These are phyloP conservation scores for Choricystis sp. DNA, from an alignment of 139 green algal species.

Conservation along the genomic window DNA sequence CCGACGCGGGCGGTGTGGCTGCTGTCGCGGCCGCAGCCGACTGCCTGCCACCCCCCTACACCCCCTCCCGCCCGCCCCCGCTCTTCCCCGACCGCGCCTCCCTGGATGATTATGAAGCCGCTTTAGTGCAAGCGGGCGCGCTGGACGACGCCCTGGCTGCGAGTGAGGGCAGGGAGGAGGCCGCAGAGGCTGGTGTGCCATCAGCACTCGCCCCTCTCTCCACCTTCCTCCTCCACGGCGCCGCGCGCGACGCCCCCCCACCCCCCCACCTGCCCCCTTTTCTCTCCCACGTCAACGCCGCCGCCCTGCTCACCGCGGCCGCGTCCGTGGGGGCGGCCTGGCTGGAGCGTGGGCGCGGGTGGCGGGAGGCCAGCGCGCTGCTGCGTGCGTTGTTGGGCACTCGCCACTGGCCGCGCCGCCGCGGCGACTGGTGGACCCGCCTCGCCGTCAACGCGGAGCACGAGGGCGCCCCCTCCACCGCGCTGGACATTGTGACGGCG, in stretches of 20 bases:
- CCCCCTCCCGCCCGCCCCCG: background rate
- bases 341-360: constrained; percentile 47
- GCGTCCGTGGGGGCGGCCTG: constrained; percentile 56
- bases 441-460: constrained; percentile 64
- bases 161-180: background rate
- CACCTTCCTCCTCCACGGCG: too few species aligned
- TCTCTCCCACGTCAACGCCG: too few species aligned
- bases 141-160: constrained; percentile 40
- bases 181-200: background rate
- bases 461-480: constrained; percentile 15
- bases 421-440: constrained; percentile 67
- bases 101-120: constrained; percentile 56
- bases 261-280: background rate
- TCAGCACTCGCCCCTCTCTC: too few species aligned
- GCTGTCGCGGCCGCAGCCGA: too few species aligned
- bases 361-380: constrained; percentile 32
- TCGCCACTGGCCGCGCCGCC: constrained; percentile 23
- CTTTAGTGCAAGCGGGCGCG: constrained; percentile 27
- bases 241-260: background rate
- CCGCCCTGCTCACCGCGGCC: constrained; percentile 35
- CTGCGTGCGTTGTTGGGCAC: constrained; percentile 49
- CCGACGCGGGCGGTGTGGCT: too few species aligned
- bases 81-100: constrained; percentile 29
- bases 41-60: background rate
- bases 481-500: constrained; percentile 50